A percentile compares a stretch with the other conserved stretches of the same genome.
Evolutionary conservation across 331 rosid genomes (phyloP).

Genomic region (Acacia pycnantha): DNA sequence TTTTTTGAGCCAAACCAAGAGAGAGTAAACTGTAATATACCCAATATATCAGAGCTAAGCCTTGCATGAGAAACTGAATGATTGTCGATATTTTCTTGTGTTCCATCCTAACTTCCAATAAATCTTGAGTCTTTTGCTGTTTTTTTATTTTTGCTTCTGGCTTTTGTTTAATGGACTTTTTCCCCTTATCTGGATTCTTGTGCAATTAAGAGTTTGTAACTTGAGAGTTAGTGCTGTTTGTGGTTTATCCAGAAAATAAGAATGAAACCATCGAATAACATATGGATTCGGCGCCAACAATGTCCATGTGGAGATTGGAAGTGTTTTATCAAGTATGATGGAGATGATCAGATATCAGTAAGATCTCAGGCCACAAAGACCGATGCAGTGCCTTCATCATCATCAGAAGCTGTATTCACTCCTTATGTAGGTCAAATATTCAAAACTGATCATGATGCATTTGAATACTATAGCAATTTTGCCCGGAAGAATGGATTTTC

Average conservation of each 20-base stretch:
- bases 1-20: neutral
- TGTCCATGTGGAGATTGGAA: conserved; percentile 81
- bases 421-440: conserved; percentile 75
- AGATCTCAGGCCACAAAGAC: conserved; percentile 44
- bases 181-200: neutral
- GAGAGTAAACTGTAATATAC: neutral
- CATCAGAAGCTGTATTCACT: conserved; percentile 56
- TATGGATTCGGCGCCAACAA: conserved; percentile 64
- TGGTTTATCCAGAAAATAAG: conserved; percentile 16
- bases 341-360: conserved; percentile 44
- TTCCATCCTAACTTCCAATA: neutral
- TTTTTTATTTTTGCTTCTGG: neutral
- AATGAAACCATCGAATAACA: conserved; percentile 49
- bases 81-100: neutral
- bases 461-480: conserved; percentile 61
- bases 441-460: conserved; percentile 65
- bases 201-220: neutral
- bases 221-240: neutral
- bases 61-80: neutral
- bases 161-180: neutral
- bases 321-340: conserved; percentile 59
- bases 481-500: conserved; percentile 74
- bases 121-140: neutral
- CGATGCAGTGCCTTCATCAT: conserved; percentile 37
- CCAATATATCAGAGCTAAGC: neutral